A percentile compares a stretch with the other conserved stretches of the same genome.
Evolutionary conservation across 176 grass and related monocot species (phyloP).

Genomic region (Triticum aestivum): DNA sequence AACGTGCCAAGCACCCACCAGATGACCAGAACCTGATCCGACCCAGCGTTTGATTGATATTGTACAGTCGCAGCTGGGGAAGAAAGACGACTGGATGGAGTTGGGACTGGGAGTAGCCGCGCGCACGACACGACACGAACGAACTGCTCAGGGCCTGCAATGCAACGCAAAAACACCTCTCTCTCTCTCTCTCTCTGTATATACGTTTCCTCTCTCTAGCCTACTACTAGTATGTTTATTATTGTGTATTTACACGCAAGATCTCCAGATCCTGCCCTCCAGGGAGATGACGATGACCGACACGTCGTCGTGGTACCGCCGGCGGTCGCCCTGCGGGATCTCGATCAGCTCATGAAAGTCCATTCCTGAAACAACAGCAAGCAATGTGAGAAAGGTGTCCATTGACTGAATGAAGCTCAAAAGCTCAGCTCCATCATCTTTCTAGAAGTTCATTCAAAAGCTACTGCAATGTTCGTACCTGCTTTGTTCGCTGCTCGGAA

Average conservation of each 20-base stretch:
- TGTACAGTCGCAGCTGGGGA: conserved; percentile 42
- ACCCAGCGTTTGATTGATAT: conserved; percentile 23
- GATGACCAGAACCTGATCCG: no score
- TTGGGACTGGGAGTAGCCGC: conserved; percentile 16
- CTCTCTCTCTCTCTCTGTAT: conserved; percentile 19
- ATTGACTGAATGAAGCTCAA: neutral
- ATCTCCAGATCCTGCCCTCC: conserved; percentile 98
- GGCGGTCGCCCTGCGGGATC: conserved; percentile 86
- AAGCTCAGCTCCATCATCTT: conserved; percentile 3
- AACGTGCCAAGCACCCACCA: conserved; percentile 17
- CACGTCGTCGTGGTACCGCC: conserved; percentile 88
- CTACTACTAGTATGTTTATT: conserved; percentile 27
- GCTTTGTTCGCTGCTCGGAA: conserved; percentile 93
- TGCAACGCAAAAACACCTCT: conserved; percentile 34
- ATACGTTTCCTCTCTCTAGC: conserved; percentile 47
- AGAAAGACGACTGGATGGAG: neutral
- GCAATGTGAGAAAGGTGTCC: conserved; percentile 20
- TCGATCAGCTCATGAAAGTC: conserved; percentile 92
- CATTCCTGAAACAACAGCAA: conserved; percentile 30
- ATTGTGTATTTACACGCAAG: conserved; percentile 83
- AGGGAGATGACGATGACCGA: conserved; percentile 92
- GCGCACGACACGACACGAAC: neutral
- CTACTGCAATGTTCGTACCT: conserved; percentile 45
- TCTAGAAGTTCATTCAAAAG: conserved; percentile 38
- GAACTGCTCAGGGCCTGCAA: conserved; percentile 12